Conservation (phyloP, 2,329 filamentous ascomycete genomes). For the Phoma herbarum region DNA sequence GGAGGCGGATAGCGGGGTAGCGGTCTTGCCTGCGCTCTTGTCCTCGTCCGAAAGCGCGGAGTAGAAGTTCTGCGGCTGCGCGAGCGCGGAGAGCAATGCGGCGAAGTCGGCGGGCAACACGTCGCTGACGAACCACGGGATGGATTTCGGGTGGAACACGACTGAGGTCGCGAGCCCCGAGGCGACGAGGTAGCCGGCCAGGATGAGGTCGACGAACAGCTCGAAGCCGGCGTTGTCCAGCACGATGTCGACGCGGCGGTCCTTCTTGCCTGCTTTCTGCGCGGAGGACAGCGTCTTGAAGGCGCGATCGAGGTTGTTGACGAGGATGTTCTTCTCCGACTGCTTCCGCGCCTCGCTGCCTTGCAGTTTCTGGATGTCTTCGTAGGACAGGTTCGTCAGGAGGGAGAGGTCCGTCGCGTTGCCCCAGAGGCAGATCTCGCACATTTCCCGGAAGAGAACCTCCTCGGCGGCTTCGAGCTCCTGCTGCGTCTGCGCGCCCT, state of each 20-base stretch:
- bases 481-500: slow-evolving; percentile 56
- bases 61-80: slow-evolving; percentile 80
- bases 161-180: slow-evolving; percentile 85
- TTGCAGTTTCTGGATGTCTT: slow-evolving; percentile 96
- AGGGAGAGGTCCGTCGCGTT: slow-evolving; percentile 96
- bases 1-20: slow-evolving; percentile 69
- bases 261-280: slow-evolving; percentile 67
- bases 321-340: slow-evolving; percentile 89
- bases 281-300: slow-evolving; percentile 74
- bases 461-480: slow-evolving; percentile 74
- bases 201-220: slow-evolving; percentile 91
- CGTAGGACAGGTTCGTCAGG: slow-evolving; percentile 87
- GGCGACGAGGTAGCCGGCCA: slow-evolving; percentile 88
- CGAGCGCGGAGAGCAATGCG: slow-evolving; percentile 81
- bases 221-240: slow-evolving; percentile 98
- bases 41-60: slow-evolving; percentile 75
- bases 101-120: slow-evolving; percentile 87
- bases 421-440: slow-evolving; percentile 95
- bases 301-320: slow-evolving; percentile 80
- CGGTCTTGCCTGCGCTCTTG: slow-evolving; percentile 61
- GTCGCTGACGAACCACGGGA: slow-evolving; percentile 98
- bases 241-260: slow-evolving; percentile 88
- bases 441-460: slow-evolving; percentile 89
- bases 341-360: slow-evolving; percentile 85
- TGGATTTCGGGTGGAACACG: slow-evolving; percentile 90